phyloP scores from a whole-genome alignment of 345 rosid species.

The Pistacia integerrima region DNA sequence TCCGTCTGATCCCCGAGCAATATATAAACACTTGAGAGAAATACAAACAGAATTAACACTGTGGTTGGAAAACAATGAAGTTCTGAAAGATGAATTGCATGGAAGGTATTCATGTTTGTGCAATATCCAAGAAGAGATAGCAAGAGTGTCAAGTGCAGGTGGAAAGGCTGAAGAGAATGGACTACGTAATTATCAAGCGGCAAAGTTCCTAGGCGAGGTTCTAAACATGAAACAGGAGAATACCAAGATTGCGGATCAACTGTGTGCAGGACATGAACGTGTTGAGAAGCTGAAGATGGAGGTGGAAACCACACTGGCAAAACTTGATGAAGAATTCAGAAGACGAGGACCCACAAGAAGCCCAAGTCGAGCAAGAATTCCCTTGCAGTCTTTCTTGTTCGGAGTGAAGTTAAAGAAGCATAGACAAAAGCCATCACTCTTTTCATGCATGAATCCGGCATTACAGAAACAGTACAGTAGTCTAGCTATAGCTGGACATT shows the following conservation, averaged over 20 bases:
- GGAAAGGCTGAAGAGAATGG: conserved; percentile 35
- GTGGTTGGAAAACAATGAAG: conserved; percentile 75
- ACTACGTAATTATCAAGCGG: conserved; percentile 63
- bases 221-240: conserved; percentile 90
- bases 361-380: conserved; percentile 49
- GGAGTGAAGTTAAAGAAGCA: conserved; percentile 78
- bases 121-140: conserved; percentile 66
- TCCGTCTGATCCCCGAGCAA: conserved; percentile 60
- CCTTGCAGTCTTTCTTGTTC: conserved; percentile 83
- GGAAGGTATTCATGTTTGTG: conserved; percentile 53
- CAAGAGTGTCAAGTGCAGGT: conserved; percentile 40
- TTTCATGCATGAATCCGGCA: conserved; percentile 62
- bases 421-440: conserved; percentile 49
- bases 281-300: conserved; percentile 49
- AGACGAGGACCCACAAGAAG: conserved; percentile 10
- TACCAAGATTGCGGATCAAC: conserved; percentile 60
- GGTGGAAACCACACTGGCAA: conserved; percentile 47
- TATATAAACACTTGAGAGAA: conserved; percentile 75
- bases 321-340: conserved; percentile 61
- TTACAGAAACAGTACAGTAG: conserved; percentile 50
- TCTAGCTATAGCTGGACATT: conserved; percentile 20
- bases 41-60: conserved; percentile 66
- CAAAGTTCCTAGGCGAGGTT: conserved; percentile 83
- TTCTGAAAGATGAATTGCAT: conserved; percentile 70
- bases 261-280: conserved; percentile 57